These are phyloP conservation scores for Hygrophorus pudorinus DNA, from an alignment of 768 basidiomycete species.

Conservation along the genomic window DNA sequence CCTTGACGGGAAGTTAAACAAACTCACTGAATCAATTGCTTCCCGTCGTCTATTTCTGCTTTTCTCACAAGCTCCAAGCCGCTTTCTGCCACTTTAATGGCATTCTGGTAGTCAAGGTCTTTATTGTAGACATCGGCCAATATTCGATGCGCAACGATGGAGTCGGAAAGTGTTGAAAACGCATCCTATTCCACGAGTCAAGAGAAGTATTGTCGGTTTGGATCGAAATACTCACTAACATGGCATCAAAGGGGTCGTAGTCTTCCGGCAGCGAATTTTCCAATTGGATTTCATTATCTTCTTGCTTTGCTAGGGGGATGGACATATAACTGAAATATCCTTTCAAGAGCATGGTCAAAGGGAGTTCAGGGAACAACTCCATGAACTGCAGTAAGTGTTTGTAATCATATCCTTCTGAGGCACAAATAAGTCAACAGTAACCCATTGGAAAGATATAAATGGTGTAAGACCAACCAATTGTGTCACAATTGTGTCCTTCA, in stretches of 20 bases:
- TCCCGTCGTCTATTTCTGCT: constrained; percentile 49
- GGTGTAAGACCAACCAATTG: constrained; percentile 40
- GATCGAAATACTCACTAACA: constrained; percentile 41
- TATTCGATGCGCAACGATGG: constrained; percentile 59
- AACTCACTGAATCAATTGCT: constrained; percentile 37
- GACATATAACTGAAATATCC: constrained; percentile 62
- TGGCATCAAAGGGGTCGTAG: constrained; percentile 48
- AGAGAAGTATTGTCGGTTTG: constrained; percentile 5
- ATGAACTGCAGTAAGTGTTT: constrained; percentile 50
- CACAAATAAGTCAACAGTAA: background rate
- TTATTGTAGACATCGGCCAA: constrained; percentile 53
- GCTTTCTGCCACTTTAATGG: constrained; percentile 60
- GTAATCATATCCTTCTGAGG: constrained; percentile 52
- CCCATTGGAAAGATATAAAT: constrained; percentile 1
- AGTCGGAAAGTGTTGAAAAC: constrained; percentile 38
- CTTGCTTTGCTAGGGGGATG: constrained; percentile 28
- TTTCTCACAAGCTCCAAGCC: constrained; percentile 49
- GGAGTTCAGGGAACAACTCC: constrained; percentile 50
- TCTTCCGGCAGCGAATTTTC: constrained; percentile 16
- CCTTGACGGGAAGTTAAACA: background rate
- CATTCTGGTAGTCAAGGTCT: constrained; percentile 66
- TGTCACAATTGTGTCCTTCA: constrained; percentile 61
- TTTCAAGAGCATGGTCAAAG: constrained; percentile 45
- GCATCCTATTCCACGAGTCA: constrained; percentile 35
- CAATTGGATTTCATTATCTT: constrained; percentile 27